A percentile compares a stretch with the other conserved stretches of the same genome.
Conservation (phyloP, 768 basidiomycete genomes). For the Peribolospora kevripleyi region DNA sequence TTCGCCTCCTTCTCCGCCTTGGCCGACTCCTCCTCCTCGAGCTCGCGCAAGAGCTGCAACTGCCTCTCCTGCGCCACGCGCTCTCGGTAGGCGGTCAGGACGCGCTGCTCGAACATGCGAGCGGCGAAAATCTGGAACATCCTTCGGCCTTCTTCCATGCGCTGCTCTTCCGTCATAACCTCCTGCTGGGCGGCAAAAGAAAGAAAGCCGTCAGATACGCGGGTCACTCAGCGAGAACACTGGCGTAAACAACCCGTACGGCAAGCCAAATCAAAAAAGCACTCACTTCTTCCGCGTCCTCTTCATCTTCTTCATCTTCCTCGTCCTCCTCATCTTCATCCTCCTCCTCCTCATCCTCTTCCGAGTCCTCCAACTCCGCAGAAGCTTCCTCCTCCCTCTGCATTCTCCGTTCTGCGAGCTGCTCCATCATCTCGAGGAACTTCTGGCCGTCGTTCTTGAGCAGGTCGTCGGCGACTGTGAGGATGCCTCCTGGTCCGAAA, state of each 20-base stretch:
- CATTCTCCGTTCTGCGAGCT: slow-evolving; percentile 80
- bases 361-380: slow-evolving; percentile 28
- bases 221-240: neutral
- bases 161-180: slow-evolving; percentile 83
- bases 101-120: slow-evolving; percentile 97
- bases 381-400: slow-evolving; percentile 54
- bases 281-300: slow-evolving; percentile 29
- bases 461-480: slow-evolving; percentile 94
- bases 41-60: slow-evolving; percentile 68
- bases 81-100: slow-evolving; percentile 85
- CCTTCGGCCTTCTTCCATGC: slow-evolving; percentile 95
- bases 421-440: slow-evolving; percentile 99
- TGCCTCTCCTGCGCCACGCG: slow-evolving; percentile 80
- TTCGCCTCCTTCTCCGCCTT: slow-evolving; percentile 72
- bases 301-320: slow-evolving; percentile 39
- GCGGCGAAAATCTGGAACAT: slow-evolving; percentile 99
- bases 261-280: neutral
- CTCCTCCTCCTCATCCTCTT: slow-evolving; percentile 31
- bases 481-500: slow-evolving; percentile 52
- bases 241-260: too few species aligned
- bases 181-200: slow-evolving; percentile 15
- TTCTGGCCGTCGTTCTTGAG: slow-evolving; percentile 97
- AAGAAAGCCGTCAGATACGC: neutral
- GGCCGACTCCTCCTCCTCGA: slow-evolving; percentile 81
- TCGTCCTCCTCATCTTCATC: slow-evolving; percentile 39